phyloP scores from a whole-genome alignment of 208 protist genomes.

The Borovskyia barvae region DNA sequence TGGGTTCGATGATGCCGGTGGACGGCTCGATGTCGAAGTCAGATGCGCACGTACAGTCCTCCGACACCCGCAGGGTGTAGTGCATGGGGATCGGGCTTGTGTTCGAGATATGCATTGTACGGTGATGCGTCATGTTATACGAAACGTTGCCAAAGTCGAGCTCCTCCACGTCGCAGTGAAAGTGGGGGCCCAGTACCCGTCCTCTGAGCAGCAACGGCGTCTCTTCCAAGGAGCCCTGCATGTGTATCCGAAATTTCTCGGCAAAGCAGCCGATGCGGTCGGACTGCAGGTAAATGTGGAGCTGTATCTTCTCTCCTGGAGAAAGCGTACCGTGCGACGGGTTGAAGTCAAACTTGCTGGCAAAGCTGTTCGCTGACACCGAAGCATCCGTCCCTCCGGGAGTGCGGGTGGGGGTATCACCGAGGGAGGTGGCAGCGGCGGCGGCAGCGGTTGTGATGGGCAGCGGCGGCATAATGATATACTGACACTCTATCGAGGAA shows the following conservation, averaged over 20 bases:
- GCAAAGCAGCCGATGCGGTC: conserved; percentile 88
- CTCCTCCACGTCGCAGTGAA: conserved; percentile 89
- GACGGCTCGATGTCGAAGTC: conserved; percentile 81
- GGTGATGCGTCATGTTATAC: conserved; percentile 86
- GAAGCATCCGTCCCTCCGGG: too few relatives aligned
- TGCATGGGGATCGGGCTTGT: conserved; percentile 94
- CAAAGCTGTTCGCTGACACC: conserved; percentile 11
- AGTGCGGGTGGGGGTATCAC: conserved; percentile 1
- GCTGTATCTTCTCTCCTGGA: conserved; percentile 52
- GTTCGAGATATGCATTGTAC: conserved; percentile 85
- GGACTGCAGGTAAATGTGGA: conserved; percentile 80
- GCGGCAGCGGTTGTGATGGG: neutral
- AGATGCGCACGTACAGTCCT: conserved; percentile 38
- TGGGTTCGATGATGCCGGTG: conserved; percentile 67
- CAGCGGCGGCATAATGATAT: conserved; percentile 61
- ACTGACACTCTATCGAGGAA: conserved; percentile 90
- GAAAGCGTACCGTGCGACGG: conserved; percentile 74
- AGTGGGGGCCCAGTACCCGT: conserved; percentile 91
- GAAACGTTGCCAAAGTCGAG: conserved; percentile 94
- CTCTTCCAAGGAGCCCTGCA: conserved; percentile 79
- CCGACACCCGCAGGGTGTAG: conserved; percentile 79
- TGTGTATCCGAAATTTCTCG: conserved; percentile 87
- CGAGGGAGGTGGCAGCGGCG: neutral
- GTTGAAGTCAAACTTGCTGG: conserved; percentile 73
- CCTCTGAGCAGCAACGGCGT: conserved; percentile 85